A percentile compares a stretch with the other conserved stretches of the same genome.
Evolutionary conservation across 148 eudicot genomes (phyloP).

Genomic region (Vaccinium corymbosum): DNA sequence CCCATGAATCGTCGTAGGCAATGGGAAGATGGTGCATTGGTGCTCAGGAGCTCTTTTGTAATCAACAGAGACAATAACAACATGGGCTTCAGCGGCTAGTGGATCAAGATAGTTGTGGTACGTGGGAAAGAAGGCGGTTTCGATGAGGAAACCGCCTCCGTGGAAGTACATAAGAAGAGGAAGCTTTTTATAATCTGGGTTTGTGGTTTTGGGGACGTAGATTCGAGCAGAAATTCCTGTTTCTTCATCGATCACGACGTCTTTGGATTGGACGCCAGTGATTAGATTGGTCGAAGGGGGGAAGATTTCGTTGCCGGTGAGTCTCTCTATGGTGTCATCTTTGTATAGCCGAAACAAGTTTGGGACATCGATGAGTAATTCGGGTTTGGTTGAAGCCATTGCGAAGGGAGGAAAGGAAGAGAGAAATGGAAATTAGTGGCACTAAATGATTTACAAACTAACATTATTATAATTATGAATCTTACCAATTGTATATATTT

Average conservation of each 20-base stretch:
- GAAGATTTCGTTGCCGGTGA: conserved; percentile 16
- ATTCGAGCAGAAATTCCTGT: conserved; percentile 33
- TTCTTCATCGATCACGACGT: conserved; percentile 20
- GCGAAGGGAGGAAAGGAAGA: neutral
- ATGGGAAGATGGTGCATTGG: conserved; percentile 42
- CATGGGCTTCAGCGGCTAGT: conserved; percentile 22
- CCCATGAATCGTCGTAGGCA: conserved; percentile 49
- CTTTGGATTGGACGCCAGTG: conserved; percentile 32
- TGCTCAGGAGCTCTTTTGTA: conserved; percentile 57
- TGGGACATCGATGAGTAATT: neutral
- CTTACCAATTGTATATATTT: no score
- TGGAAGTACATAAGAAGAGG: conserved; percentile 58
- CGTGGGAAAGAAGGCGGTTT: conserved; percentile 20
- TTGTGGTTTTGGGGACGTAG: conserved; percentile 28
- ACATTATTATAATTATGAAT: no score
- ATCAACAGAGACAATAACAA: conserved; percentile 34
- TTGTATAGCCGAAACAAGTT: conserved; percentile 22
- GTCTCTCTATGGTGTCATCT: conserved; percentile 34
- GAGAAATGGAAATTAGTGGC: neutral
- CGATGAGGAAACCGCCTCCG: conserved; percentile 48
- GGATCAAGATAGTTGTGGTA: conserved; percentile 25
- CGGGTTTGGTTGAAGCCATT: conserved; percentile 4
- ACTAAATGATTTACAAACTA: no score
- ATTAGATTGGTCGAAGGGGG: conserved; percentile 15
- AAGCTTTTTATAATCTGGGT: conserved; percentile 16